Conservation (phyloP, 2,329 filamentous ascomycete species). For the Orbilia oligospora region DNA sequence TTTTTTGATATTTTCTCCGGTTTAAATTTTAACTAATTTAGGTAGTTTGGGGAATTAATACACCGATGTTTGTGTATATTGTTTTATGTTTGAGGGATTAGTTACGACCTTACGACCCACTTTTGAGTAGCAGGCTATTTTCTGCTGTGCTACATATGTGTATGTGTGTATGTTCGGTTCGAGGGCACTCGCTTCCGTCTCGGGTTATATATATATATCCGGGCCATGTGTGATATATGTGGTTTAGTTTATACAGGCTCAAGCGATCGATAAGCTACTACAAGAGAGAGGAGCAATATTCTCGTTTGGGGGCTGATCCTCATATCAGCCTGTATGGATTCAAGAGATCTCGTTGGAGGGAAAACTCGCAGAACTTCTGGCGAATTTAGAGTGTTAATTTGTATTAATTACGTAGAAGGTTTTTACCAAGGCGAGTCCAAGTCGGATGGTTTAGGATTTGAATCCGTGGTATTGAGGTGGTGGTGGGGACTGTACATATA, state of each 20-base stretch:
- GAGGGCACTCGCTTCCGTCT: constrained; percentile 15
- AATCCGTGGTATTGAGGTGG: neutral
- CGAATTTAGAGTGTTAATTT: neutral
- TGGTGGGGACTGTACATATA: too few relatives aligned
- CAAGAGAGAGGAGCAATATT: neutral
- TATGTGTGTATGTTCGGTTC: constrained; percentile 1
- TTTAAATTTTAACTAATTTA: neutral
- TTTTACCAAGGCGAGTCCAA: constrained; percentile 7
- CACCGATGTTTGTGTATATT: neutral
- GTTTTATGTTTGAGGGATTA: neutral
- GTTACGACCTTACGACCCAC: neutral
- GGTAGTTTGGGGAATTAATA: too few relatives aligned
- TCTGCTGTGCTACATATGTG: neutral
- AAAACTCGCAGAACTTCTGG: neutral
- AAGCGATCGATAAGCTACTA: constrained; percentile 2
- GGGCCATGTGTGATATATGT: neutral
- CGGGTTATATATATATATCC: constrained; percentile 12
- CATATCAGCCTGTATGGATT: constrained; percentile 16
- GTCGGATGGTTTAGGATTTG: constrained; percentile 1
- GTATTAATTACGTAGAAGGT: neutral
- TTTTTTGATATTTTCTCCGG: constrained; percentile 16
- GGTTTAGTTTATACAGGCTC: neutral
- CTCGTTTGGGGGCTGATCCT: neutral
- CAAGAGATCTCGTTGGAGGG: constrained; percentile 17
- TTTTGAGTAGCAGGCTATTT: neutral